Evolutionary conservation across 129 eudicot species (phyloP).

Genomic region (Helianthus tuberosus): DNA sequence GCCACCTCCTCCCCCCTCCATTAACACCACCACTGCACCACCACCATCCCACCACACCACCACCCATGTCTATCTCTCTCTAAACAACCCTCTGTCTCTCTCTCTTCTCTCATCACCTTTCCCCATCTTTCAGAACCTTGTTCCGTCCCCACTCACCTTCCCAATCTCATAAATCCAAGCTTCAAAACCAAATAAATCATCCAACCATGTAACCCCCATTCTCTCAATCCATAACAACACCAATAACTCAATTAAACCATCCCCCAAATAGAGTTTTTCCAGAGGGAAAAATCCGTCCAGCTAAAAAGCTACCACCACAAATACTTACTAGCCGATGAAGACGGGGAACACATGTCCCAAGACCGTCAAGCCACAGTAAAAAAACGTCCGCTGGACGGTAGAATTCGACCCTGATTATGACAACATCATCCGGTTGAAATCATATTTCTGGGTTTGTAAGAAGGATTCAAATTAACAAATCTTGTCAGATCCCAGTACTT

Average conservation of each 20-base stretch:
- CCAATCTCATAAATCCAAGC: neutral
- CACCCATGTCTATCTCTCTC: too few relatives aligned
- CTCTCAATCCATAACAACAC: neutral
- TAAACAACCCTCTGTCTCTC: too few relatives aligned
- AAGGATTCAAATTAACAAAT: constrained; percentile 10
- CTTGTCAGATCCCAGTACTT: constrained; percentile 30
- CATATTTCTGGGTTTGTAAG: constrained; percentile 45
- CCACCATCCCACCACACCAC: too few relatives aligned
- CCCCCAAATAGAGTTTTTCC: constrained; percentile 55
- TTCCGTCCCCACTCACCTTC: neutral
- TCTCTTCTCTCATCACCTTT: neutral
- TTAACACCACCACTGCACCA: too few relatives aligned
- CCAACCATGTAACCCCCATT: neutral
- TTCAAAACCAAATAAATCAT: neutral
- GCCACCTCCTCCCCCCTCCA: too few relatives aligned
- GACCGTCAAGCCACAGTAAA: constrained; percentile 50
- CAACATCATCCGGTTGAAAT: constrained; percentile 53
- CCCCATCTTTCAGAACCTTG: neutral
- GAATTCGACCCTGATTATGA: constrained; percentile 49
- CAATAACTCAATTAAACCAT: neutral
- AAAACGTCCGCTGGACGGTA: constrained; percentile 55
- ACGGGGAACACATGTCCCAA: constrained; percentile 57
- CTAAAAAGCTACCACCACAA: constrained; percentile 62
- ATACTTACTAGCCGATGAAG: constrained; percentile 57
- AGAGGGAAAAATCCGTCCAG: constrained; percentile 50